A percentile compares a stretch with the other conserved stretches of the same genome.
Evolutionary conservation across 192 early-diverging fungal species (phyloP).

Genomic region (Gonapodya prolifera): DNA sequence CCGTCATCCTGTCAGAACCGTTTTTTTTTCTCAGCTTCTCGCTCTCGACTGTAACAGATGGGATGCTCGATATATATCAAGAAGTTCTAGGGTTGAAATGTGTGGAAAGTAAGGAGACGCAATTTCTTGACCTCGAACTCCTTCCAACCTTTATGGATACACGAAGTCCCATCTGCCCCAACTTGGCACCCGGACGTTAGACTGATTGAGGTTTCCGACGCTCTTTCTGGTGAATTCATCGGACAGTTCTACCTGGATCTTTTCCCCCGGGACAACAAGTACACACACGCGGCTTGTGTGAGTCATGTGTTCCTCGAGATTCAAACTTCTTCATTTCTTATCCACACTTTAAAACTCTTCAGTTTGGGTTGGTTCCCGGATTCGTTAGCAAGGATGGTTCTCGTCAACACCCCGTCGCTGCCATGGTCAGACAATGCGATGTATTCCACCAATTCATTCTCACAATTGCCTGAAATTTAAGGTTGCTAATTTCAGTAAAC

Average conservation of each 20-base stretch:
- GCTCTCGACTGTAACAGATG: constrained; percentile 45
- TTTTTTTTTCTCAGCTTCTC: too few species aligned
- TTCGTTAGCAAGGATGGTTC: constrained; percentile 38
- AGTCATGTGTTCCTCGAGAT: too few species aligned
- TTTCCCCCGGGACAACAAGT: constrained; percentile 42
- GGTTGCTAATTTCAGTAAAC: constrained; percentile 24
- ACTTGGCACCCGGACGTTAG: constrained; percentile 71
- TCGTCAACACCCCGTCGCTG: constrained; percentile 47
- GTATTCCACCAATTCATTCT: constrained; percentile 8
- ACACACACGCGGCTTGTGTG: constrained; percentile 65
- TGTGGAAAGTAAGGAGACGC: too few species aligned
- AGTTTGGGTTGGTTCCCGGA: constrained; percentile 64
- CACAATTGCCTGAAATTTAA: not conserved
- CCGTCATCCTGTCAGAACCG: too few species aligned
- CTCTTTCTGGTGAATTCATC: constrained; percentile 36
- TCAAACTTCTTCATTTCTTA: too few species aligned
- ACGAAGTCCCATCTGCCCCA: constrained; percentile 23
- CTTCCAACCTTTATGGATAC: too few species aligned
- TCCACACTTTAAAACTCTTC: too few species aligned
- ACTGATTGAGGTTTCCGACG: constrained; percentile 64
- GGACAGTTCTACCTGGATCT: constrained; percentile 48
- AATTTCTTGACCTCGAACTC: too few species aligned
- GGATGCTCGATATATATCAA: constrained; percentile 64
- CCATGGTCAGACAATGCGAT: constrained; percentile 65
- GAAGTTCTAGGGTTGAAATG: constrained; percentile 56